Conservation (phyloP, 2,329 filamentous ascomycete species). For the Talaromyces pinophilus region DNA sequence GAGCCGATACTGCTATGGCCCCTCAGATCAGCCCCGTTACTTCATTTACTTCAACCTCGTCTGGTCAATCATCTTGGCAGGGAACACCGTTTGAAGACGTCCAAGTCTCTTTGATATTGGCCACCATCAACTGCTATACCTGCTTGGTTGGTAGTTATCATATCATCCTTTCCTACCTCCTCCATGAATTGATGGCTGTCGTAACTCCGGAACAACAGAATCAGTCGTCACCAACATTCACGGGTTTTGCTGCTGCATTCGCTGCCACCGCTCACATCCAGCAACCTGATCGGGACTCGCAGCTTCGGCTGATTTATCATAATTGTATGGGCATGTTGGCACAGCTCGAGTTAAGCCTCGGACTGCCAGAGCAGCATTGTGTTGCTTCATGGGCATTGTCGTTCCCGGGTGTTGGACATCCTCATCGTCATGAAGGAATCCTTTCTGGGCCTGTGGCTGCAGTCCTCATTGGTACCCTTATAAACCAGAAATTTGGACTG, state of each 20-base stretch:
- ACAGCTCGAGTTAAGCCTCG: constrained; percentile 19
- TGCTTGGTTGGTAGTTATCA: constrained; percentile 24
- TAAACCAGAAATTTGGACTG: constrained; percentile 19
- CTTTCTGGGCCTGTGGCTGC: constrained; percentile 15
- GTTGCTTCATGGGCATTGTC: constrained; percentile 11
- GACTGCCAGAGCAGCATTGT: constrained; percentile 21
- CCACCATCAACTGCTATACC: constrained; percentile 24
- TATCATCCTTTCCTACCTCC: constrained; percentile 22
- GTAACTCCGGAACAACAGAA: constrained; percentile 10
- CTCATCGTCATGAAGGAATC: constrained; percentile 3
- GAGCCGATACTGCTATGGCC: not conserved
- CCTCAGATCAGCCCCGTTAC: constrained; percentile 1
- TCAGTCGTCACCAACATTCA: constrained; percentile 19
- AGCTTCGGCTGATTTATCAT: constrained; percentile 21
- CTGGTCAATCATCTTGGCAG: not conserved
- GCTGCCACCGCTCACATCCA: constrained; percentile 7
- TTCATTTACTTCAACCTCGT: not conserved
- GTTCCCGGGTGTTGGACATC: not conserved
- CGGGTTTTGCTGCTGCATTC: constrained; percentile 12
- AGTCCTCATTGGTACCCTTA: constrained; percentile 16
- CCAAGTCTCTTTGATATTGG: constrained; percentile 19
- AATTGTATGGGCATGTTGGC: constrained; percentile 22
- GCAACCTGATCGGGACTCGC: constrained; percentile 16
- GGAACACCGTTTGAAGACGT: constrained; percentile 20
- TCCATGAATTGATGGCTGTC: constrained; percentile 21